Base-by-base conservation (phyloP, 176 grass and related monocot genomes). In the Raddia guianensis region DNA sequence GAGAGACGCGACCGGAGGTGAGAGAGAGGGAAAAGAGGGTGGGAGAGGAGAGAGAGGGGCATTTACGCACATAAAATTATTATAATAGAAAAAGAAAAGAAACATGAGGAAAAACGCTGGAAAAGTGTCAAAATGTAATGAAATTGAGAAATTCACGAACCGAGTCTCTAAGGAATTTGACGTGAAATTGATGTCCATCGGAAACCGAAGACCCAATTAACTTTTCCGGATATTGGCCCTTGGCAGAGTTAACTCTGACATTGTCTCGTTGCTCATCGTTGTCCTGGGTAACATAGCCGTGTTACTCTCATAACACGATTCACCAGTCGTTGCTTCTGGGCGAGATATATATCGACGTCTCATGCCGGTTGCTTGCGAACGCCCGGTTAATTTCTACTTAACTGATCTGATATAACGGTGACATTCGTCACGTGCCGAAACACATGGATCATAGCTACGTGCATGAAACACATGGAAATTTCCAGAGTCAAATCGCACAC, bases 381-480 rank as follows among this genome's bases (percentile, higher is more conserved):
- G 21, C 9, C 59, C 58, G n/a, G 11, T 47, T 70, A n/a, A 2
- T 53, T 33, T 47, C 32, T 32, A 5, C 10, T 15, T 12, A 32
- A 4, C 15, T 52, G 43, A 10, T 75, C 6, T 54, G n/a, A 34
- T 68, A 40, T 11, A 51, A 14, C 21, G 15, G 51, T 14, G 15
- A 40, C 50, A 34, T 20, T 20, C 49, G 63, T 66, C 72, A 14
- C 9, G 40, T 67, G 13, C 60, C 35, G 72, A 33, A 62, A 43
- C 59, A 73, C 18, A 74, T 47, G 49, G 35, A n/a, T 27, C 49
- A 32, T 44, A 70, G 78, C 58, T 53, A 18, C 58, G 43, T 51
- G 68, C 21, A 34, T 19, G 55, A 45, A 37, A 40, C 42, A 57
- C 21, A 34, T 19, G 55, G 56, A 37, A 40, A 72, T 52, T 60